Percentiles rank a stretch among this genome's conserved stretches.
phyloP scores from a whole-genome alignment of 306 rosid species.

The Acacia acuminata region DNA sequence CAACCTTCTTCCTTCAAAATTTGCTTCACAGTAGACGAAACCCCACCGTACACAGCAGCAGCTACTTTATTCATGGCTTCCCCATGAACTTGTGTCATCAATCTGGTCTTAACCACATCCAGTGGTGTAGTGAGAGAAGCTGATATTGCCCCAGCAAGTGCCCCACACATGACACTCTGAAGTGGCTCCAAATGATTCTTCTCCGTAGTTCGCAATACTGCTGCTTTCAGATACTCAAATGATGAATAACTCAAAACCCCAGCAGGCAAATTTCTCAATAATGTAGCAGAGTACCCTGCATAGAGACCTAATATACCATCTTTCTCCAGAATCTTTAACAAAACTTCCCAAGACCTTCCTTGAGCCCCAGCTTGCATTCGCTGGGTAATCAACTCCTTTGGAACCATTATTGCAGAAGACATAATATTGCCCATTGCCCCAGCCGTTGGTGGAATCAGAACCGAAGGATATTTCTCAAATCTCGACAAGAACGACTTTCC shows the following conservation, averaged over 20 bases:
- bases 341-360: conserved; percentile 75
- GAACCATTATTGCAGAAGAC: conserved; percentile 90
- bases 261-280: conserved; percentile 79
- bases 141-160: conserved; percentile 86
- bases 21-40: conserved; percentile 55
- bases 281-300: conserved; percentile 79
- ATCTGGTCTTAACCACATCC: conserved; percentile 88
- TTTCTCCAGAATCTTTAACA: conserved; percentile 57
- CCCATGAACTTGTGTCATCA: conserved; percentile 80
- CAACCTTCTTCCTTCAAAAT: conserved; percentile 82
- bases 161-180: conserved; percentile 89
- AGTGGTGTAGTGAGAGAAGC: conserved; percentile 87
- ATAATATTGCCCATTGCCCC: conserved; percentile 89
- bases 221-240: conserved; percentile 80
- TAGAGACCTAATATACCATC: conserved; percentile 83
- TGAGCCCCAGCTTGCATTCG: conserved; percentile 85
- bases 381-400: conserved; percentile 89
- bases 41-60: conserved; percentile 60
- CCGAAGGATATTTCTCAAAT: conserved; percentile 49
- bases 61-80: conserved; percentile 56
- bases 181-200: conserved; percentile 57
- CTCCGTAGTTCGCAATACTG: conserved; percentile 47
- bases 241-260: conserved; percentile 91
- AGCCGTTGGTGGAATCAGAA: conserved; percentile 77
- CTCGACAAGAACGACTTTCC: conserved; percentile 70